Evolutionary conservation across 805 yeast genomes (phyloP).

Genomic region (Suhomyces sp.): DNA sequence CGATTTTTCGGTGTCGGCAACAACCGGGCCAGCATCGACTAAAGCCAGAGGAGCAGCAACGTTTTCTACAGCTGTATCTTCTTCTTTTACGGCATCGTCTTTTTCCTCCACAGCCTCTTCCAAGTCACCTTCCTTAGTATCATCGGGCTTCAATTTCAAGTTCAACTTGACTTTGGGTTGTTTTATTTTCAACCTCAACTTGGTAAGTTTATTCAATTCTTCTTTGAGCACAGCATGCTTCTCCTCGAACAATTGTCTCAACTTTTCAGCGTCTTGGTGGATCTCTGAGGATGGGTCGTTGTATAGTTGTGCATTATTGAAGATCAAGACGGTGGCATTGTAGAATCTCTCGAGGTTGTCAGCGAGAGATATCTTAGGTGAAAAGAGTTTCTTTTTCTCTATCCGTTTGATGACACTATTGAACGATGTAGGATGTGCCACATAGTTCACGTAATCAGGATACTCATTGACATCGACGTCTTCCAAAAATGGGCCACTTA

Average conservation of each 20-base stretch:
- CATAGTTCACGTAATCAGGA: slow-evolving; percentile 77
- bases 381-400: slow-evolving; percentile 44
- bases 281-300: slow-evolving; percentile 73
- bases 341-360: slow-evolving; percentile 57
- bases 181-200: slow-evolving; percentile 27
- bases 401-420: slow-evolving; percentile 53
- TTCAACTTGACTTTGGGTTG: slow-evolving; percentile 29
- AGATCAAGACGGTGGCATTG: slow-evolving; percentile 59
- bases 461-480: slow-evolving; percentile 67
- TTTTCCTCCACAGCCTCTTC: slow-evolving; percentile 15
- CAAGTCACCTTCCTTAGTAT: slow-evolving; percentile 16
- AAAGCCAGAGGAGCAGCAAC: neutral
- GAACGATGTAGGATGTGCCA: slow-evolving; percentile 73
- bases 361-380: slow-evolving; percentile 23
- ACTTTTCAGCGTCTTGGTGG: slow-evolving; percentile 63
- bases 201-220: slow-evolving; percentile 16
- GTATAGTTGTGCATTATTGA: slow-evolving; percentile 73
- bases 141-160: slow-evolving; percentile 17
- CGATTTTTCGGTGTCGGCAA: slow-evolving; percentile 6
- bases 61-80: too few relatives aligned
- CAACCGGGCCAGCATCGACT: neutral
- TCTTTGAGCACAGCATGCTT: slow-evolving; percentile 30
- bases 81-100: neutral
- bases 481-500: slow-evolving; percentile 71
- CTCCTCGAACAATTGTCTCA: slow-evolving; percentile 52